phyloP scores from a whole-genome alignment of 495 filamentous ascomycete genomes.

The Neurospora sp. region DNA sequence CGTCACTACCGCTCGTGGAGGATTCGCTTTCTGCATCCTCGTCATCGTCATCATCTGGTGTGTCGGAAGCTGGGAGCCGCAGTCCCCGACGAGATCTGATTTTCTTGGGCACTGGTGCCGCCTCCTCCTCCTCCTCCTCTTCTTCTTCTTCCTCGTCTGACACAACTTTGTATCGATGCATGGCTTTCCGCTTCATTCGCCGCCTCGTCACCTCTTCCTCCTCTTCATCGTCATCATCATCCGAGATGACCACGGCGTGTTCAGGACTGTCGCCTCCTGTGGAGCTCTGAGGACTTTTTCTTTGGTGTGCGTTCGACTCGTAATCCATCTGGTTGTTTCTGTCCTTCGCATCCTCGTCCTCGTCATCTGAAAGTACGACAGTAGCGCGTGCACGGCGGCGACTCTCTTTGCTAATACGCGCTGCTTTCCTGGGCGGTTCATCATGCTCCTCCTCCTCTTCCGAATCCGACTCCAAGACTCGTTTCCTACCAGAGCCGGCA shows the following conservation, averaged over 20 bases:
- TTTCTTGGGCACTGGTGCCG: neutral
- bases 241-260: neutral
- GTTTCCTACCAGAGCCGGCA: neutral
- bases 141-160: neutral
- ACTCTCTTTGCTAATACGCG: neutral
- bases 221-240: neutral
- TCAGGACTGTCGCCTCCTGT: neutral
- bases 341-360: constrained; percentile 1
- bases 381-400: neutral
- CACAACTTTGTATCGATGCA: neutral
- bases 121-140: neutral
- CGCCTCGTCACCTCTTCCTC: neutral
- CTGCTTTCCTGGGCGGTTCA: constrained; percentile 2
- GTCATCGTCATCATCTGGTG: constrained; percentile 1
- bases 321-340: neutral
- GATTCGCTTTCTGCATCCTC: neutral
- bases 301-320: neutral
- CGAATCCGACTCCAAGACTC: constrained; percentile 6
- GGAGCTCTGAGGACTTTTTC: neutral
- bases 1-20: neutral
- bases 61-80: neutral
- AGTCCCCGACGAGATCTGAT: neutral
- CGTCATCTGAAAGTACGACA: constrained; percentile 6
- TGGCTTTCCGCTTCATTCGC: neutral
- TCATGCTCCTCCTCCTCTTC: constrained; percentile 2